phyloP scores from a whole-genome alignment of 306 rosid species.

The Quercus gilva region DNA sequence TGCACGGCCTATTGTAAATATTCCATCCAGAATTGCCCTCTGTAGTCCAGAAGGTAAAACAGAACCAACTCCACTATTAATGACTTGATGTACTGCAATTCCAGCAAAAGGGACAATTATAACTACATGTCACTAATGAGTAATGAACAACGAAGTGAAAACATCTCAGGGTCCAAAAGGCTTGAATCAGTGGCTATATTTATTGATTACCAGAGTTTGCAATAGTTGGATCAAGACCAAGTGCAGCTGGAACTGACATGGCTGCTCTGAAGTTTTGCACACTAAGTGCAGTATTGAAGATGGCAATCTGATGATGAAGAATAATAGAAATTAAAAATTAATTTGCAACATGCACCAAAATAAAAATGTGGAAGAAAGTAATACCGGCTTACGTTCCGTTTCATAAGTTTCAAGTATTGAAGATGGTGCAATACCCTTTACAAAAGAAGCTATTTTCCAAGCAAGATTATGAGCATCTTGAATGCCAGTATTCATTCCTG shows the following conservation, averaged over 20 bases:
- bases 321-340: constrained; percentile 7
- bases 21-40: constrained; percentile 77
- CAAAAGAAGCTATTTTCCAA: constrained; percentile 87
- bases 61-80: constrained; percentile 62
- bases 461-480: constrained; percentile 97
- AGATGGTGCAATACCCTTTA: constrained; percentile 73
- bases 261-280: constrained; percentile 85
- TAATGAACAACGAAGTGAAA: constrained; percentile 8
- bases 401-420: constrained; percentile 76
- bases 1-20: constrained; percentile 77
- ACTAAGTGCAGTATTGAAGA: constrained; percentile 78
- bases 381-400: constrained; percentile 83
- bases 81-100: constrained; percentile 65
- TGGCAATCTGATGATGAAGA: constrained; percentile 55
- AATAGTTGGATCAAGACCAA: constrained; percentile 84
- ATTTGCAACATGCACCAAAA: background rate
- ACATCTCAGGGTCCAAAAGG: constrained; percentile 10
- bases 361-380: constrained; percentile 24
- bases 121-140: constrained; percentile 4
- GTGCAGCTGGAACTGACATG: constrained; percentile 90
- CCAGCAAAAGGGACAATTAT: constrained; percentile 15
- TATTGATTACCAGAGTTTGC: constrained; percentile 71
- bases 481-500: constrained; percentile 99
- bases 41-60: constrained; percentile 69
- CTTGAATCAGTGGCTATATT: background rate